Base-by-base conservation (phyloP, 2,329 filamentous ascomycete species). In the Trichoderma citrinoviride region DNA sequence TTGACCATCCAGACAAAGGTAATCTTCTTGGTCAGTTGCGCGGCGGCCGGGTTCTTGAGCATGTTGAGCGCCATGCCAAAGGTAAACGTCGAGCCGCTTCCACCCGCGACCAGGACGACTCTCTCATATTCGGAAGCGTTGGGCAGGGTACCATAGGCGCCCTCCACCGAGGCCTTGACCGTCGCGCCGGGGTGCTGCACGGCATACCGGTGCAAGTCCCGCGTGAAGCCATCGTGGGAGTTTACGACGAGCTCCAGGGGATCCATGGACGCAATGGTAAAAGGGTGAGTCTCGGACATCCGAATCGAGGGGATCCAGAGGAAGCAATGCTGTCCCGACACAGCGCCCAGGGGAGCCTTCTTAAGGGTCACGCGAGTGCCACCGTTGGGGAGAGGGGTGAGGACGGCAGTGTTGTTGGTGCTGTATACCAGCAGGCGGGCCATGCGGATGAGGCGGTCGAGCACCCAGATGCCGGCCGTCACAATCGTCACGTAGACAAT, bases 301-400 rank as follows among this genome's bases (percentile, higher is more conserved):
- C 86, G 82, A 54, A 89, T 80, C 5, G 76, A 76, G 0, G 87
- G 87, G 7, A 89, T 81, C 85, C 85, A 89, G 33, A 90, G 73
- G 70, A 87, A 89, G 69, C 84, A 85, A 71, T 90, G 87, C 67
- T 84, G 83, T 1, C 86, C 87, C 0, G 86, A 80, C 2, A 76
- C 73, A 1, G 82, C 81, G 2, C 76, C 73, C 0, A 78, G 66
- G 1, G 82, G 81, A 3, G 81, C 78, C 72, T 84, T 83, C 56
- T 78, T 75, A 37, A 88, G 74, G 0, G 80, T 77, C n/a, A 87
- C 79, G 43, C 83, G 81, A 19, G 84, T 86, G 55, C 80, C 84
- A 4, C 83, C 81, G 61, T 83, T 75, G 7, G 83, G 77, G 3
- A 88, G 79, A 5, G 85, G 82, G 25, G 80, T 78, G n/a, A 88